phyloP scores from a whole-genome alignment of 2,329 filamentous ascomycete genomes.

The Aspergillus intermedius region DNA sequence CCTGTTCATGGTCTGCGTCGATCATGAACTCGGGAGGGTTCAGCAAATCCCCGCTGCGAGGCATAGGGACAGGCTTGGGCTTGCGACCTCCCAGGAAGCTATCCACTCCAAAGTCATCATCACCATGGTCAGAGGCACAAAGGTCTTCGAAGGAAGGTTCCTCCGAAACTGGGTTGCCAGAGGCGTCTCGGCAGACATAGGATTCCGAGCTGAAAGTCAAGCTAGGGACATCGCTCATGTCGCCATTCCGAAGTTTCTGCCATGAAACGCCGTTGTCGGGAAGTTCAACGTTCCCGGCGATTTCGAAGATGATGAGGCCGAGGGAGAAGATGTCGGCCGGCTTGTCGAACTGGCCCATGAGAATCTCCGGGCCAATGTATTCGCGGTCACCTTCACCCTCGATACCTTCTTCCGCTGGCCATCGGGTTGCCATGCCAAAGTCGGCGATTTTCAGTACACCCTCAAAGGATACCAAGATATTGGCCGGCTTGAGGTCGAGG shows the following conservation, averaged over 20 bases:
- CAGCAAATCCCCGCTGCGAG: constrained; percentile 52
- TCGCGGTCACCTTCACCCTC: constrained; percentile 93
- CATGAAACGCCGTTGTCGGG: constrained; percentile 89
- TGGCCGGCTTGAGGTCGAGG: constrained; percentile 60
- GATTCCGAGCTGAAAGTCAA: constrained; percentile 72
- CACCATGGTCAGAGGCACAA: constrained; percentile 38
- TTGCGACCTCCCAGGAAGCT: constrained; percentile 23
- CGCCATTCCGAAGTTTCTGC: constrained; percentile 81
- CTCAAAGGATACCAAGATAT: constrained; percentile 60
- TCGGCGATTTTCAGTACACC: constrained; percentile 61
- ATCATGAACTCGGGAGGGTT: constrained; percentile 83
- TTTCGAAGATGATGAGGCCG: constrained; percentile 89
- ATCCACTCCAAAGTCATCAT: constrained; percentile 38
- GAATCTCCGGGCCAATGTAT: constrained; percentile 90
- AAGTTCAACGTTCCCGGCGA: constrained; percentile 85
- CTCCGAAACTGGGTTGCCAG: constrained; percentile 57
- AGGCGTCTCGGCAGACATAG: constrained; percentile 66
- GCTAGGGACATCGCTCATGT: constrained; percentile 81
- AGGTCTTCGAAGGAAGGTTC: constrained; percentile 39
- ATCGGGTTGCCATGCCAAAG: constrained; percentile 66
- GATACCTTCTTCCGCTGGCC: constrained; percentile 68
- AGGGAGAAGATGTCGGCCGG: constrained; percentile 91
- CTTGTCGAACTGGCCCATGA: constrained; percentile 79
- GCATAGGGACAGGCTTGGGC: constrained; percentile 22
- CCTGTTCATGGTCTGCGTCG: constrained; percentile 63